Base-by-base conservation (phyloP, 306 rosid species). In the Cucurbita maxima region DNA sequence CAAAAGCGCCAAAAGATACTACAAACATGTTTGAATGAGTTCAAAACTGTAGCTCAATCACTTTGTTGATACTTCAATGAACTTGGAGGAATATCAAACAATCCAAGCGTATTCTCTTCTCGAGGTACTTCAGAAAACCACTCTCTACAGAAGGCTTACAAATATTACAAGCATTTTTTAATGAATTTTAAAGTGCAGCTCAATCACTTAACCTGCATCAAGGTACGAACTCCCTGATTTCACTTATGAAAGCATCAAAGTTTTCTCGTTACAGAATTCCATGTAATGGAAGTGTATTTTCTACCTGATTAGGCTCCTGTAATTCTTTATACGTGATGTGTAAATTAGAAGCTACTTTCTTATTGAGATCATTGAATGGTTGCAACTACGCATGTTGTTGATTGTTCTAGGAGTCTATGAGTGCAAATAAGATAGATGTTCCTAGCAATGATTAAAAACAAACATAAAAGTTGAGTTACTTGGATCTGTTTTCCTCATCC, bases 1-100 rank as follows among this genome's bases (percentile, higher is more conserved):
- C 77, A 75, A 55, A 94, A 90, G 84, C 92, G 95, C 36, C 95
- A 90, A 81, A 94, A 94, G 85, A 84, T 78, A 48, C 96, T 94
- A 45, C 89, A 85, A 20, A 83, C 97, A 74, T 90, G 98, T 82
- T 85, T 94, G 91, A 86, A 81, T 30, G 97, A 94, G 83, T 94
- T 94, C 71, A 94, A 85, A 81, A 83, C 56, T 52, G 83, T 94
- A 76, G 89, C 96, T 80, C 86, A 79, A 61, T 78, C 92, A 10
- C 96, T 89, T 58, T 90, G 86, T 55, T 90, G 86, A 88, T 68
- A 64, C 38, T 63, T 58, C 57, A 40, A 57, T 40, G 54, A 20
- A 52, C 18, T 78, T 76, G 85, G 75, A 63, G 79, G 37, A 20
- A 15, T 14, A 61, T 41, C 48, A 8, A 15, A 62, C 8, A 43